Evolutionary conservation across 2,329 filamentous ascomycete species (phyloP), one percentile per base, ranked within the genome.

Genomic region (Scedosporium boydii): DNA sequence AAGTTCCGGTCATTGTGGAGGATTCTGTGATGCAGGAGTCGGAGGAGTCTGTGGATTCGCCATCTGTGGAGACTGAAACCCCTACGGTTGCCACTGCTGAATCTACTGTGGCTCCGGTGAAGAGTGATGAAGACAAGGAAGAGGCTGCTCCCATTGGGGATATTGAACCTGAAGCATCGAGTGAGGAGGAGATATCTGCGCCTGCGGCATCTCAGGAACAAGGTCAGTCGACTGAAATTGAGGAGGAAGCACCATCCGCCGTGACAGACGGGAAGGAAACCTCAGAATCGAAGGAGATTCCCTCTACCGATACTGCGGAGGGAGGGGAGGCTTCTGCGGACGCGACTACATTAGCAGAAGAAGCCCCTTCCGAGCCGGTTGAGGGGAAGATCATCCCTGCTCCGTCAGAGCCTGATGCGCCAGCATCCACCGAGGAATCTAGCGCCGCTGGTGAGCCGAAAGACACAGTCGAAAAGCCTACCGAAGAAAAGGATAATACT

Each of bases 1-100:
- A 76, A n/a, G 71, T 75, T 27, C 74, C 73, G 3, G 73, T 77
- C 60, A 75, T 78, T 60, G 76, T 77, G n/a, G 74, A 69, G 18
- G 60, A 56, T 18, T 55, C 48, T 18, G 34, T 61, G 21, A 56
- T 42, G 38, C 59, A 42, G 5, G 46, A 56, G 12, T 21, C 59
- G 18, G 6, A 34, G 6, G 21, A 29, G 16, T 16, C 27, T 16
- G n/a, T 12, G 14, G 27, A n/a, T 21, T 56, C 59, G 16, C 48
- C 48, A 51, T 26, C 26, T 16, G 48, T 14, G 14, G 58, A 60
- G 6, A n/a, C 18, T 12, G 59, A 61, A 14, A 56, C 59, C 29
- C 59, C 59, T 4, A 38, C 26, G 16, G 27, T 18, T 46, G 7
- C 46, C 4, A 16, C 59, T 10, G 29, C 29, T 7, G 55, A 58